Conservation (phyloP, 345 rosid species). For the Citrus reticulata region DNA sequence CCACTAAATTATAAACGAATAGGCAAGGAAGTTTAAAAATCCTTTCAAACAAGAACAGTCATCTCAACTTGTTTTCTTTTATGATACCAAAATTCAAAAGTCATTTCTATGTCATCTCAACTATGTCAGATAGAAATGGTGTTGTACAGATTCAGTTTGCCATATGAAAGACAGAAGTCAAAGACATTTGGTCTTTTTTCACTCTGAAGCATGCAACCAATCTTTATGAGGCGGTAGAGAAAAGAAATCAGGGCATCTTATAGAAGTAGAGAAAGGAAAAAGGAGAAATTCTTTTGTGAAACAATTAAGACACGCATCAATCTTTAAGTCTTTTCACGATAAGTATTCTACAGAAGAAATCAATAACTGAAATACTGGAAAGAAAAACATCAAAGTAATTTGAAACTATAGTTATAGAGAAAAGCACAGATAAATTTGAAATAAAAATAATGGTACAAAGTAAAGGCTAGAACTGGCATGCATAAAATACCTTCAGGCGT, state of each 20-base stretch:
- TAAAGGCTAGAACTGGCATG: background rate
- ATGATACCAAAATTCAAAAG: too few species aligned
- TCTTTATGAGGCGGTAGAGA: background rate
- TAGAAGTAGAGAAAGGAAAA: background rate
- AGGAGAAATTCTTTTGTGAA: background rate
- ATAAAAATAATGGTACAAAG: background rate
- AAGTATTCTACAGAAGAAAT: background rate
- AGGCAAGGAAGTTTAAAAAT: background rate
- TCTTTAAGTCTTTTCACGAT: background rate
- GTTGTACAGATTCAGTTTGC: background rate
- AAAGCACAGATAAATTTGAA: background rate
- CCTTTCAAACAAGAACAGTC: background rate
- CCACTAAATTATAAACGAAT: background rate
- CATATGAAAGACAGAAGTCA: background rate
- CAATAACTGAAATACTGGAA: background rate
- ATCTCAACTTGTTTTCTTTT: background rate
- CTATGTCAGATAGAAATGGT: background rate
- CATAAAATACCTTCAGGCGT: constrained; percentile 73
- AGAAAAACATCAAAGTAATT: background rate
- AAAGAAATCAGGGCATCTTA: background rate
- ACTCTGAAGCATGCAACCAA: background rate
- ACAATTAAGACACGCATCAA: background rate
- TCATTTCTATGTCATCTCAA: background rate
- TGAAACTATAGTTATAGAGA: background rate
- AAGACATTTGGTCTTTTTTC: background rate